Base-by-base conservation (phyloP, 2,329 filamentous ascomycete genomes). In the Eutypa lata region DNA sequence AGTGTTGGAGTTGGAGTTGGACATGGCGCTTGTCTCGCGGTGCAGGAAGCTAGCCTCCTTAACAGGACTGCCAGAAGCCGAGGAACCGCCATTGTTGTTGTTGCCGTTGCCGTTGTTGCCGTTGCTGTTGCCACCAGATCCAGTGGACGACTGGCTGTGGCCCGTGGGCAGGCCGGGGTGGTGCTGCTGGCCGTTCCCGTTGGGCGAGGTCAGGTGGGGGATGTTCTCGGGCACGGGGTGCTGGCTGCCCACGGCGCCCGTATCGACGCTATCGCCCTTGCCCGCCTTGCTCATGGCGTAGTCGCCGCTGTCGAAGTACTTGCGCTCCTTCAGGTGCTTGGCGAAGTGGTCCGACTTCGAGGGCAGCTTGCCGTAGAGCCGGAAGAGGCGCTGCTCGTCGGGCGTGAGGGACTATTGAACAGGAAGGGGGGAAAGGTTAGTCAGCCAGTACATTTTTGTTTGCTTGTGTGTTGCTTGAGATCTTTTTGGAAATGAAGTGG, bases 311-410 rank as follows among this genome's bases (percentile, higher is more conserved):
- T 97, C 91, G 74, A 97, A 97, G 78, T 96, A 97, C 78, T 96
- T 99, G 79, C 94, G 92, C 73, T 97, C 94, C 83, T 97, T 97
- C 70, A 97, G 84, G 71, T 97, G 96, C 80, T 97, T 97, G 80
- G 95, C 91, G 65, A 97, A 87, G 67, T 97, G 84, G 73, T 97
- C 93, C 73, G 92, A 95, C 73, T 94, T 94, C 74, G 89, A 96
- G 60, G 94, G 94, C 56, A 97, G 87, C 77, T 97, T 97, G 76
- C 94, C 94, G 74, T 99, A 99, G 60, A 97, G 87, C 61, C 92
- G 89, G 81, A 97, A 94, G 68, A 97, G 87, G 59, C 90, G 90
- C 76, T 97, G 92, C 81, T 99, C 94, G 68, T 99, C 94, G 57
- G 92, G 88, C 51, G 89, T 89, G 74, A 99, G 83, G 62, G 90